These are phyloP conservation scores for Daedalea quercina DNA, from an alignment of 768 basidiomycete species.

Conservation along the genomic window DNA sequence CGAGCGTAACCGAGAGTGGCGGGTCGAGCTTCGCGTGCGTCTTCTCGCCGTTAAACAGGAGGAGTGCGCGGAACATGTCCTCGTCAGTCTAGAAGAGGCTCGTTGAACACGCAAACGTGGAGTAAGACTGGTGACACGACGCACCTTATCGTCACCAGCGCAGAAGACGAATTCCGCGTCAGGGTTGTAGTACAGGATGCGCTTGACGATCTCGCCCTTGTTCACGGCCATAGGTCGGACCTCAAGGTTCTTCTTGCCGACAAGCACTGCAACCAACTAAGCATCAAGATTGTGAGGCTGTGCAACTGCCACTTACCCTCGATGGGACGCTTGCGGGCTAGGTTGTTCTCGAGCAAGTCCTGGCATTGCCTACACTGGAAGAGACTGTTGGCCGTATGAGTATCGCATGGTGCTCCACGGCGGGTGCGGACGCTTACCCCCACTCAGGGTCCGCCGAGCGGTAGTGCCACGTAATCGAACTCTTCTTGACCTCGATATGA, in stretches of 20 bases:
- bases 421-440: constrained; percentile 54
- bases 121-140: background rate
- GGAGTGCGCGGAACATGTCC: constrained; percentile 95
- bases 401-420: background rate
- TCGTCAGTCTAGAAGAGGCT: constrained; percentile 78
- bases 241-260: constrained; percentile 98
- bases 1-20: constrained; percentile 44
- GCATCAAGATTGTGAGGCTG: background rate
- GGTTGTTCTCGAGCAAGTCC: constrained; percentile 89
- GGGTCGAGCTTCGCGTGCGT: constrained; percentile 36
- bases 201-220: constrained; percentile 98
- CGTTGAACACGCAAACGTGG: too few relatives aligned
- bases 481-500: constrained; percentile 95
- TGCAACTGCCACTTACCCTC: constrained; percentile 51
- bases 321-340: constrained; percentile 90
- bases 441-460: constrained; percentile 90
- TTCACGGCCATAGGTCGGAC: constrained; percentile 93
- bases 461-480: constrained; percentile 98
- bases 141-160: constrained; percentile 95
- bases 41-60: constrained; percentile 39
- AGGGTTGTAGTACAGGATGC: constrained; percentile 87
- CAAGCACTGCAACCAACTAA: constrained; percentile 50
- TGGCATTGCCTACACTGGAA: constrained; percentile 98
- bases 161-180: constrained; percentile 96
- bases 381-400: constrained; percentile 34